phyloP scores from a whole-genome alignment of 2,329 filamentous ascomycete species.

The Alternaria angustiovoidea region DNA sequence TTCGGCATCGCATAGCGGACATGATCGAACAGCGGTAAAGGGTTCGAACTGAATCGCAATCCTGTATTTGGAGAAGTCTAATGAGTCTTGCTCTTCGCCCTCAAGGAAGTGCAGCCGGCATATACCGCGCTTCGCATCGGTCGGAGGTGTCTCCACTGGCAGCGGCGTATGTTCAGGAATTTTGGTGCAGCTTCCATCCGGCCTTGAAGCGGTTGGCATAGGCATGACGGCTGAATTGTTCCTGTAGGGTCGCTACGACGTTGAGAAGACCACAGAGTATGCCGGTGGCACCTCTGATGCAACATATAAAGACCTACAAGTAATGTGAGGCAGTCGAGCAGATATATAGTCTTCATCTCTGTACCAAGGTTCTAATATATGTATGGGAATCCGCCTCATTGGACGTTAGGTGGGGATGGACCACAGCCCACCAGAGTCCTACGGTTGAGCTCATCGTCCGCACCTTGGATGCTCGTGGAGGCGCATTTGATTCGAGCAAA shows the following conservation, averaged over 20 bases:
- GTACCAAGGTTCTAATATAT: accelerated
- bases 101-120: neutral
- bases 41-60: neutral
- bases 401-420: neutral
- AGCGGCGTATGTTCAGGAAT: accelerated
- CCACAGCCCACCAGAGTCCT: neutral
- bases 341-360: neutral
- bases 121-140: neutral
- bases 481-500: neutral
- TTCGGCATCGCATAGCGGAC: neutral
- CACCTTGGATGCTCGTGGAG: neutral
- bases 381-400: neutral
- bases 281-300: neutral
- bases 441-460: neutral
- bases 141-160: neutral
- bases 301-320: neutral
- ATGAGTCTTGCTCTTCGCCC: neutral
- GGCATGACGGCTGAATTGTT: neutral
- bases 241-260: neutral
- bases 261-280: neutral
- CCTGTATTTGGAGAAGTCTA: neutral
- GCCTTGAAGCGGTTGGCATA: neutral
- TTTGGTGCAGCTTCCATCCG: neutral
- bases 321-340: neutral
- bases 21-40: neutral